Evolutionary conservation across 352 stramenopile species (phyloP).

Genomic region (Phytopythium vexans): DNA sequence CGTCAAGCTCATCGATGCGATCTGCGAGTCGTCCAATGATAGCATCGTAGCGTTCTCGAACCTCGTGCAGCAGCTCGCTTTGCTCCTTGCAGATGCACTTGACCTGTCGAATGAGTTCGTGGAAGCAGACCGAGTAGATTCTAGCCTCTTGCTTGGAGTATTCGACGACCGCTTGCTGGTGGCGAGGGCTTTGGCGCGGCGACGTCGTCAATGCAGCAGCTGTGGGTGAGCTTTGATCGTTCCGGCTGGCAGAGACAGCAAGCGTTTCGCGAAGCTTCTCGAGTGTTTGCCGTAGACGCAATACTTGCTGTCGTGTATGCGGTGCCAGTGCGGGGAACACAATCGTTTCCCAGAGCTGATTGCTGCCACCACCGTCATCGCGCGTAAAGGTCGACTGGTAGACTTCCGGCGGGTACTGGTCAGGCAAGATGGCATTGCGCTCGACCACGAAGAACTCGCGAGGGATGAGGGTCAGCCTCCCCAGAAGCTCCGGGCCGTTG

Average conservation of each 20-base stretch:
- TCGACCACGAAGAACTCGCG: constrained; percentile 81
- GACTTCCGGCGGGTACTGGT: constrained; percentile 47
- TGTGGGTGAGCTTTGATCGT: background rate
- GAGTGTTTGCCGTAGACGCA: constrained; percentile 62
- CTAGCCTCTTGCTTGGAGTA: constrained; percentile 54
- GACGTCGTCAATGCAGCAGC: too few relatives aligned
- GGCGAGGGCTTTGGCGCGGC: background rate
- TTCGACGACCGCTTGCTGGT: constrained; percentile 16
- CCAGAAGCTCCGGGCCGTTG: constrained; percentile 9
- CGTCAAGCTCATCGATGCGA: background rate
- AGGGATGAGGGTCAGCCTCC: constrained; percentile 48
- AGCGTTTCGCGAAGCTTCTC: constrained; percentile 39
- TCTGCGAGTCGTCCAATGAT: constrained; percentile 1
- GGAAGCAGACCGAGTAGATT: constrained; percentile 74
- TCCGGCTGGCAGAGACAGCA: background rate
- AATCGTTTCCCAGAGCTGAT: constrained; percentile 60
- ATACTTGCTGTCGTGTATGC: constrained; percentile 64
- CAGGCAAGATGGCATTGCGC: constrained; percentile 53
- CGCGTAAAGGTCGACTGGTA: constrained; percentile 42
- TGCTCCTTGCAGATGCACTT: constrained; percentile 78
- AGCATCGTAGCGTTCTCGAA: constrained; percentile 47
- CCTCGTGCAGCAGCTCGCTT: constrained; percentile 61
- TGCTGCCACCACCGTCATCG: background rate
- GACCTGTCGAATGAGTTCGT: constrained; percentile 72
- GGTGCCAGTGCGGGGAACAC: constrained; percentile 70